Evolutionary conservation across 1,139 yeast species (phyloP), one percentile per base, ranked within the genome.

Genomic region (Candida tetrigidarum): DNA sequence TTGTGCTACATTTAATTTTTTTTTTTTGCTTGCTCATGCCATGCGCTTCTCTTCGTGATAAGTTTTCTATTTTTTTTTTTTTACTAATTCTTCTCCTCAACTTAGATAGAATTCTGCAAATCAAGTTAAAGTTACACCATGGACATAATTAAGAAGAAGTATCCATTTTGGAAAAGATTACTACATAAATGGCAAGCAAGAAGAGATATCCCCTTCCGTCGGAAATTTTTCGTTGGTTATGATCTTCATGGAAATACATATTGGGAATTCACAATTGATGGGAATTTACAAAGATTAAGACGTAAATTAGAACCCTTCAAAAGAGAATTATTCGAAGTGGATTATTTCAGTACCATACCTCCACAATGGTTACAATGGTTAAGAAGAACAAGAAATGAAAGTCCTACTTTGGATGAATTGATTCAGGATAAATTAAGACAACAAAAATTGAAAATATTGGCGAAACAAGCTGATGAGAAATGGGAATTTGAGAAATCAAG

Each of bases 291-390:
- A 37, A 57, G 78, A 46, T 67, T 80, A 42, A 63, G 85, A 43
- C 56, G 85, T 36, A 76, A 78, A 49, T 64, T 77, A 52, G 78
- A 77, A 48, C 85, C 84, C 1, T 63, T 60, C 45, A 58, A 64
- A 44, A 63, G 64, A 35, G 64, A 69, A 43, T 53, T 69, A 5
- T 75, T 74, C 58, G 66, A 78, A 45, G 77, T 71, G 5, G 84
- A 80, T 52, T 80, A 80, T 52, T 78, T 73, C 52, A 56, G 61
- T 7, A 71, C 75, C 3, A 69, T 79, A 0, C 84, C 84, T 12
- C 84, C 93, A 1, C 92, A 83, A 57, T 88, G 96, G 96, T 67
- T 80, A 35, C 92, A 85, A 59, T 88, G 96, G 96, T 70, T 89
- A 19, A 64, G 95, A 42, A 71, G 81, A 54, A 82, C 89, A 1